These are phyloP conservation scores for Cutaneotrichosporon mucoides DNA, from an alignment of 1,284 basidiomycete species.

Conservation along the genomic window DNA sequence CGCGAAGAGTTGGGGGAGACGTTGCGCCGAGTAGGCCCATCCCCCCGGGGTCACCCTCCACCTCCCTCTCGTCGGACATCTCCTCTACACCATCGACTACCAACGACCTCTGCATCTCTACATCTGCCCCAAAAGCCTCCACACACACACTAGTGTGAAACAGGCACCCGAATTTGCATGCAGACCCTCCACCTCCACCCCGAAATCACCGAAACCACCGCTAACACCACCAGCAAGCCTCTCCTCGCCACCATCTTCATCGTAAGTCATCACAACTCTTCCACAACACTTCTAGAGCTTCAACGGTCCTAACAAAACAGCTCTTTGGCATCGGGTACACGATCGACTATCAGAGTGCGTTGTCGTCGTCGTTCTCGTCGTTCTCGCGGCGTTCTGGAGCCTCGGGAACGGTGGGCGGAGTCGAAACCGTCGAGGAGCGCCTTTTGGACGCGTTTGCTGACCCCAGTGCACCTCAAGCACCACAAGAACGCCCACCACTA, in stretches of 20 bases:
- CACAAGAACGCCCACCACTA: conserved; percentile 48
- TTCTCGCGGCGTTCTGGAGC: too few species aligned
- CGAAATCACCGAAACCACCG: not conserved
- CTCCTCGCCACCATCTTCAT: conserved; percentile 64
- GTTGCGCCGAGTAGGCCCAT: too few species aligned
- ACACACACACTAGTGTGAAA: too few species aligned
- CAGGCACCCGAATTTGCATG: too few species aligned
- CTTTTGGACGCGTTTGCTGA: not conserved
- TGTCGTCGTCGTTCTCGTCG: not conserved
- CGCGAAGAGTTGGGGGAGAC: not conserved
- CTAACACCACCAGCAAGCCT: conserved; percentile 48
- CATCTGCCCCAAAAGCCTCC: too few species aligned
- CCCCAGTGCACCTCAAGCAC: conserved; percentile 47
- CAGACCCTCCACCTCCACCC: too few species aligned
- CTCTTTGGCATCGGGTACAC: conserved; percentile 82
- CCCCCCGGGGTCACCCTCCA: too few species aligned
- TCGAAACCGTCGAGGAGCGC: not conserved
- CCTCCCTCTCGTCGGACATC: too few species aligned
- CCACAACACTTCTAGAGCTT: not conserved
- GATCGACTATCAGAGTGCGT: conserved; percentile 85
- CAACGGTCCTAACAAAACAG: not conserved
- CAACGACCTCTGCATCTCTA: too few species aligned
- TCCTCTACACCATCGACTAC: too few species aligned
- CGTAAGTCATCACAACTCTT: not conserved
- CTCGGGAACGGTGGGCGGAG: too few species aligned